Evolutionary conservation across 2,329 filamentous ascomycete genomes (phyloP).

Genomic region (Talaromyces sp.): DNA sequence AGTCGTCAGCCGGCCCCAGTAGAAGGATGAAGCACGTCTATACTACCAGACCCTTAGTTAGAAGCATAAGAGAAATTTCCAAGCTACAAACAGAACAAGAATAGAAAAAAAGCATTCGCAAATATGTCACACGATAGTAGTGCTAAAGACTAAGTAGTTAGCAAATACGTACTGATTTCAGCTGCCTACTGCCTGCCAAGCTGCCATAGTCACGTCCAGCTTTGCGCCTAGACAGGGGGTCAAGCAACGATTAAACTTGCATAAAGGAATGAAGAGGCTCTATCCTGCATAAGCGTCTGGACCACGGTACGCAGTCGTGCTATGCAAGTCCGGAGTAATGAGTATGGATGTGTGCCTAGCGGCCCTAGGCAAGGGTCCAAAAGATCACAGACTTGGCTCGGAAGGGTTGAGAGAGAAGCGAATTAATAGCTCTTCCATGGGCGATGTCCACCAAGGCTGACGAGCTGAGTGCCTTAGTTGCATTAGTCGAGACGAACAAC

Average conservation of each 20-base stretch:
- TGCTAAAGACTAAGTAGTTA: not conserved
- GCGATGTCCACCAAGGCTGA: not conserved
- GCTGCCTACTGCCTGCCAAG: slow-evolving; percentile 3
- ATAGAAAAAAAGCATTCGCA: not conserved
- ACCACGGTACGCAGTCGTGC: not conserved
- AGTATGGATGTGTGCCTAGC: not conserved
- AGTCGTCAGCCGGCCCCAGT: not conserved
- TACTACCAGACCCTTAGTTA: not conserved
- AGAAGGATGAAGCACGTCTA: not conserved
- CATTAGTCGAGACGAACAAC: not conserved
- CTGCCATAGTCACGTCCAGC: not conserved
- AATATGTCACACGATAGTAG: not conserved
- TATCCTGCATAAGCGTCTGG: not conserved
- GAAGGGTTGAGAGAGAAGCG: not conserved
- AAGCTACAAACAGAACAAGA: not conserved
- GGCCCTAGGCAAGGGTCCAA: not conserved
- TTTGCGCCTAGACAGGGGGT: not conserved
- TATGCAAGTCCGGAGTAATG: no score
- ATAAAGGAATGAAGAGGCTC: not conserved
- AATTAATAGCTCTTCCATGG: not conserved
- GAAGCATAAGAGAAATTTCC: no score
- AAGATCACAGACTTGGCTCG: not conserved
- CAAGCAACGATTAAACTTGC: not conserved
- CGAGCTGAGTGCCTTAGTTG: not conserved
- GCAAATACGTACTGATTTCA: not conserved